Base-by-base conservation (phyloP, 768 basidiomycete genomes). In the Tulasnella sp. region DNA sequence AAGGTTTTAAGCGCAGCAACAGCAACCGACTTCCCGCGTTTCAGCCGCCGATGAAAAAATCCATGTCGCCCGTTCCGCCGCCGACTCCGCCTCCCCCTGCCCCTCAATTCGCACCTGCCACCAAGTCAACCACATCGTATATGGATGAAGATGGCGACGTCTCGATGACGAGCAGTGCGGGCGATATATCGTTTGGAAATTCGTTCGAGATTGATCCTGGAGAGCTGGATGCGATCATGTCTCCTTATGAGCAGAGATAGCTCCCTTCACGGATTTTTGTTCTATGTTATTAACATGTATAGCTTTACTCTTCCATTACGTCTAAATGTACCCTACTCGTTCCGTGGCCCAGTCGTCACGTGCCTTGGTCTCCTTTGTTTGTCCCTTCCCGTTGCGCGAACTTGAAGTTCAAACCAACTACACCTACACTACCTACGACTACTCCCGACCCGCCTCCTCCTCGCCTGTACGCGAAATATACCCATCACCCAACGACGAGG, bases 191-290 rank as follows among this genome's bases (percentile, higher is more conserved):
- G 24, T 74, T 16, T 21, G 62, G 62, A 34, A 68, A 68, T 36
- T 74, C 73, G 44, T 74, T 74, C 73, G 73, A 74, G 44, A 40
- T 40, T 38, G 73, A 74, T 42, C 39, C 39, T 27, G 73, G 44
- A 40, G 73, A 74, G 73, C 42, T 74, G 39, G 73, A 74, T 10
- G 44, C 39, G 73, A 74, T 74, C 39, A 74, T 74, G 73, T 74
- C 73, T 74, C 73, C 38, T 40, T 74, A 74, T 16, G 73, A 74
- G 38, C 62, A 68, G 62, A 68, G 24, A 52, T 52, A 52, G 52
- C 10, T 2, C n/a, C 24, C n/a, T 52, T 52, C 52, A 18, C 19
- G 24, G 52, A 52, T n/a, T 21, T n/a, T 52, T 52, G 3, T 16
- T 68, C 10, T 31, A 68, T 68, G 10, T 36, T 68, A 68, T 36